Evolutionary conservation across 305 asterid species (phyloP), one percentile per base, ranked within the genome.

Genomic region (Withania somnifera): DNA sequence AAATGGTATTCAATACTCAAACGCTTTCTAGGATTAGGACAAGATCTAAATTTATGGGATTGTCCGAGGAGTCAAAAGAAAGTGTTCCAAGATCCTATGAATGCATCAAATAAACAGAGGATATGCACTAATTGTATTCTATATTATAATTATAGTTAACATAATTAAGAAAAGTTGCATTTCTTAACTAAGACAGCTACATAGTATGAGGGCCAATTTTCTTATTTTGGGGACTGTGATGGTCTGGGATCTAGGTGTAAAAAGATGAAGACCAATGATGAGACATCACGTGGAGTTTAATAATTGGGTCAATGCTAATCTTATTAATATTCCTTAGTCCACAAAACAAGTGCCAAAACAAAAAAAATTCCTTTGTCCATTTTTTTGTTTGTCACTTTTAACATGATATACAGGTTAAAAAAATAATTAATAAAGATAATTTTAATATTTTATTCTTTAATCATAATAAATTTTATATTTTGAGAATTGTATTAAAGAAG

Each of bases 251-350:
- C 53, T 66, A 53, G 81, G 80, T 50, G 80, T 71, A 13, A 38
- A 73, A 71, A 82, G 52, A 78, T n/a, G 47, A 13, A 66, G 5
- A 50, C 63, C 19, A 84, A 84, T 85, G 85, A 85, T 85, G 78
- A 22, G 42, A 6, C 76, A 45, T 81, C 88, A 81, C 88, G 83
- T 85, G 84, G 84, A 32, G 19, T 50, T 54, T 64, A 77, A 73
- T 40, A 79, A 56, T 56, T 40, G 82, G 10, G 75, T 79, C 75
- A 79, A 79, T 22, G 73, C 34, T 32, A 77, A 5, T 51, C 81
- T 38, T 68, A 38, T 73, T 17, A 34, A 19, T 8, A 73, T 47
- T 73, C 17, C 42, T 24, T 47, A 24, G 60, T 11, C 58, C 79
- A 22, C 26, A 42, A 45, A 71, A 71, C 40, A 71, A 63, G 11